phyloP scores from a whole-genome alignment of 352 stramenopile genomes.

The Globisporangium paddicum region DNA sequence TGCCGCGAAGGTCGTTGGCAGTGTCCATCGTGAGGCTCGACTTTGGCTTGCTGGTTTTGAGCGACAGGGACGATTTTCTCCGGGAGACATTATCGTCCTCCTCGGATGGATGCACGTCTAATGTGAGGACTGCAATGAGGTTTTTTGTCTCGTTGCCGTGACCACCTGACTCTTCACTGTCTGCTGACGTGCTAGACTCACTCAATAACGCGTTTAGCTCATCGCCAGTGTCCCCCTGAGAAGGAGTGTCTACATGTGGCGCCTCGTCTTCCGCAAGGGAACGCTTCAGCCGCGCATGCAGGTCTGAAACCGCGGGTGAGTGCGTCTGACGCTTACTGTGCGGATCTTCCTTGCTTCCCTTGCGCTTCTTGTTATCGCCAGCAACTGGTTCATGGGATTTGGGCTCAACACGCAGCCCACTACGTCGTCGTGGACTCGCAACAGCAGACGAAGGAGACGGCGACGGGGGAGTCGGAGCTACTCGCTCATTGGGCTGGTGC shows the following conservation, averaged over 20 bases:
- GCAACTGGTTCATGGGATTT: neutral
- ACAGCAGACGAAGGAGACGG: neutral
- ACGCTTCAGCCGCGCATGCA: neutral
- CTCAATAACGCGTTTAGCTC: neutral
- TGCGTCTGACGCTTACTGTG: constrained; percentile 3
- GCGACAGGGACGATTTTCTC: neutral
- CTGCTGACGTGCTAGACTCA: neutral
- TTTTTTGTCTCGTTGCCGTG: neutral
- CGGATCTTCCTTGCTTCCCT: constrained; percentile 1
- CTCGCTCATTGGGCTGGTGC: neutral
- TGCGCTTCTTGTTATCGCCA: neutral
- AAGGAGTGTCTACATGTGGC: neutral
- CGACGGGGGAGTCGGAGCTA: neutral
- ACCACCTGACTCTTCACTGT: neutral
- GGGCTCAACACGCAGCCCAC: neutral
- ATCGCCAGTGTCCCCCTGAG: neutral
- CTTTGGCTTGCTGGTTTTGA: constrained; percentile 2
- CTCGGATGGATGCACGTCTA: neutral
- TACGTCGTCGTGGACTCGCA: neutral
- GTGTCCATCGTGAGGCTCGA: constrained; percentile 5
- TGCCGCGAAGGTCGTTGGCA: constrained; percentile 5
- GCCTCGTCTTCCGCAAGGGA: neutral
- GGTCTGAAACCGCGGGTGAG: neutral
- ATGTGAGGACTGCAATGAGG: neutral
- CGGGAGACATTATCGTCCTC: neutral